Base-by-base conservation (phyloP, 129 eudicot species). In the Ambrosia trifida region DNA sequence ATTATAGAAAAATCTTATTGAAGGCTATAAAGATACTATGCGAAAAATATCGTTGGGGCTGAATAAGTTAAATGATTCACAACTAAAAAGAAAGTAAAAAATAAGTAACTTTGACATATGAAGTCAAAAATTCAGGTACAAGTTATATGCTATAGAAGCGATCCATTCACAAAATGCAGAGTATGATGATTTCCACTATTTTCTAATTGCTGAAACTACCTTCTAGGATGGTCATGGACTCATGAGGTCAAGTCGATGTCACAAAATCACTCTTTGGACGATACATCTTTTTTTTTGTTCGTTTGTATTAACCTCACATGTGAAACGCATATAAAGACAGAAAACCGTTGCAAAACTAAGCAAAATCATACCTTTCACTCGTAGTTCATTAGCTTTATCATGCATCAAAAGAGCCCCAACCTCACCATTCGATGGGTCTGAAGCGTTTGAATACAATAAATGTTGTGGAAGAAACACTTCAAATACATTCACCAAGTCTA, bases 391-490 rank as follows among this genome's bases (percentile, higher is more conserved):
- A 31, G 86, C 33, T 66, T 81, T 80, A 70, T 92, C 98, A 51
- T 87, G 94, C 95, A 89, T 93, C 91, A 89, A 56, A 28, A 93
- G 81, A 56, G 96, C 89, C 3, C 90, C 96, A 67, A 96, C 98
- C 62, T 89, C 98, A 18, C 89, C 87, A 40, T 93, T 93, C 68
- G 89, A 68, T 24, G 95, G 96, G 80, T 93, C 96, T 1, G 98
- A 87, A 51, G 96, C 85, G 70, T 93, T 93, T 10, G 98, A 96
- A 74, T 93, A 93, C 74, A 93, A 31, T 63, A 93, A 83, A 78
- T 84, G 96, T 77, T 93, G 98, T 13, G 98, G 96, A 57, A 93
- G 88, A 62, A 93, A 93, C 51, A 89, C 95, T 79, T 93, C 98
- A 82, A 93, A 93, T 64, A 93, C 89, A 61, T 93, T 93, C 47